Conservation (phyloP, 1,284 basidiomycete species). For the Trichosporon ovoides region DNA sequence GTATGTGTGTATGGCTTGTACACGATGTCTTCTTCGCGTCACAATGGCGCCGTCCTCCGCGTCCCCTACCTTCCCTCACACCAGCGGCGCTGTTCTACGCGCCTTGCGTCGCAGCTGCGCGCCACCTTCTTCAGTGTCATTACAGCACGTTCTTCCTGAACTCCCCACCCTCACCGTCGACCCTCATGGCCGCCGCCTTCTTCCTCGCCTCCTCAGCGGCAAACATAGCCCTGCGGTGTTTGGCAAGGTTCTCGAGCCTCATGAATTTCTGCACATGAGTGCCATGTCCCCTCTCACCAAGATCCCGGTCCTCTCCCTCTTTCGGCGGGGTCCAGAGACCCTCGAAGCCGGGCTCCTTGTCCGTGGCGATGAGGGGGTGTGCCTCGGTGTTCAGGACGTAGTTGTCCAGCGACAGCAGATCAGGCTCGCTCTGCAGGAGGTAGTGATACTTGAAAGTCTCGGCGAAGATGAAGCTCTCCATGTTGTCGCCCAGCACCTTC, state of each 20-base stretch:
- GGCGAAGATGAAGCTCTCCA: conserved; percentile 56
- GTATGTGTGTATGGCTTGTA: too few relatives aligned
- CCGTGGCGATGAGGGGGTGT: conserved; percentile 44
- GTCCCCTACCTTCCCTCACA: too few relatives aligned
- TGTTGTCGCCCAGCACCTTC: conserved; percentile 39
- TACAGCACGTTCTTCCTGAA: too few relatives aligned
- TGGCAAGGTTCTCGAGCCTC: conserved; percentile 24
- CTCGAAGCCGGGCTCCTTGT: conserved; percentile 33
- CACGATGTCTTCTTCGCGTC: too few relatives aligned
- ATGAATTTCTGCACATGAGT: conserved; percentile 45
- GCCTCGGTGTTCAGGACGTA: conserved; percentile 55
- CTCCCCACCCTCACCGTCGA: too few relatives aligned
- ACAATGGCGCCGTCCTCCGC: too few relatives aligned
- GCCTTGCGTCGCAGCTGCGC: too few relatives aligned
- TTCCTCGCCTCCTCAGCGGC: too few relatives aligned
- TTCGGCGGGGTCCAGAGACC: conserved; percentile 30
- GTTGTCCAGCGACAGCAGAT: conserved; percentile 55
- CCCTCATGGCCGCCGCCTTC: conserved; percentile 10
- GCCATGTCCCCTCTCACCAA: conserved; percentile 41
- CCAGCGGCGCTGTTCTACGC: too few relatives aligned
- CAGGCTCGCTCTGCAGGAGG: conserved; percentile 53
- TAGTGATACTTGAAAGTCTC: conserved; percentile 56
- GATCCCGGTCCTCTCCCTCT: conserved; percentile 15
- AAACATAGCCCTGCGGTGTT: neutral
- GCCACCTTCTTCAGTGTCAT: too few relatives aligned